A percentile compares a stretch with the other conserved stretches of the same genome.
Evolutionary conservation across 768 basidiomycete genomes (phyloP).

Genomic region (Suillus plorans): DNA sequence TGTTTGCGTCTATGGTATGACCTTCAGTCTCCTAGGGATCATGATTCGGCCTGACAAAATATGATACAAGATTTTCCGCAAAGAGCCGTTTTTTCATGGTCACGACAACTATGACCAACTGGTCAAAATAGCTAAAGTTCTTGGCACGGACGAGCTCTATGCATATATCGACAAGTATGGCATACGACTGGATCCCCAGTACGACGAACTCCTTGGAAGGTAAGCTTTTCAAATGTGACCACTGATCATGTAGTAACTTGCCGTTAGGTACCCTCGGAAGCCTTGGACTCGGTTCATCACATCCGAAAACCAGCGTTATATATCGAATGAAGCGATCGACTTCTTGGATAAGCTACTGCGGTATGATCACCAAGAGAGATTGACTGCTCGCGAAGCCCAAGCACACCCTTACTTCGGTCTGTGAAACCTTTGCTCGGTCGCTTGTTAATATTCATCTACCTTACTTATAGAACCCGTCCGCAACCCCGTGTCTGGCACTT

Average conservation of each 20-base stretch:
- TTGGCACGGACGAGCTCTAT: conserved; percentile 95
- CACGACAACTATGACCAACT: conserved; percentile 99
- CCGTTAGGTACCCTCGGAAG: conserved; percentile 80
- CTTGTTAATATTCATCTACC: conserved; percentile 16
- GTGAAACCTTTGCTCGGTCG: conserved; percentile 15
- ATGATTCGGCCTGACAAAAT: conserved; percentile 5
- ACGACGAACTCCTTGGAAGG: conserved; percentile 92
- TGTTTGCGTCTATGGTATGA: conserved; percentile 97
- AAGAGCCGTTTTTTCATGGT: conserved; percentile 99
- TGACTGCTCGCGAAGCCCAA: conserved; percentile 93
- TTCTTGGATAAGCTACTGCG: conserved; percentile 92
- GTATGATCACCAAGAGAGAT: conserved; percentile 95
- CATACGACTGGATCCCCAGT: conserved; percentile 93
- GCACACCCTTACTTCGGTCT: conserved; percentile 90
- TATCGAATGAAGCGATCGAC: conserved; percentile 96
- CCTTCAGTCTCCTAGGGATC: neutral
- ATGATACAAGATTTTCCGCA: conserved; percentile 83
- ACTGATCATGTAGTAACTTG: conserved; percentile 10
- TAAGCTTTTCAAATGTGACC: conserved; percentile 26
- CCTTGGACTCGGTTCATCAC: conserved; percentile 96
- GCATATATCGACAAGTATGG: conserved; percentile 93
- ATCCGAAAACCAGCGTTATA: conserved; percentile 92
- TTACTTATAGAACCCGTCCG: conserved; percentile 65
- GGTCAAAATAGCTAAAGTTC: conserved; percentile 96
- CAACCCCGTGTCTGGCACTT: conserved; percentile 40